phyloP scores from a whole-genome alignment of 1,284 basidiomycete species.

The Apiotrichum domesticum region DNA sequence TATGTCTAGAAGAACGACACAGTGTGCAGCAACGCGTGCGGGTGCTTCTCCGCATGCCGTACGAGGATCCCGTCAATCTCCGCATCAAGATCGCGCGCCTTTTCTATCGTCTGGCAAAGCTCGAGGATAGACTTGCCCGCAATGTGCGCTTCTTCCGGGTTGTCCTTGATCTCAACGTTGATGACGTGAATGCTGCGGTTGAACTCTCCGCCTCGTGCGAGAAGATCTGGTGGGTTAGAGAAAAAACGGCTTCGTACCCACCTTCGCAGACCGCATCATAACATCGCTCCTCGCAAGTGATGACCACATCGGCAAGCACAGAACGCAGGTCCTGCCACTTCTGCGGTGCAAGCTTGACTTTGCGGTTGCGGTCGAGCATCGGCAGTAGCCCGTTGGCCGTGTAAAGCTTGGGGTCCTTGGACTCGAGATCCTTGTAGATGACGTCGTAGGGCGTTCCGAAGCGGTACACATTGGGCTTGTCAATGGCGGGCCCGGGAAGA shows the following conservation, averaged over 20 bases:
- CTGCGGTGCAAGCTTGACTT: constrained; percentile 87
- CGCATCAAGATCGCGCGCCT: constrained; percentile 76
- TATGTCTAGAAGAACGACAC: constrained; percentile 69
- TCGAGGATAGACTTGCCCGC: constrained; percentile 94
- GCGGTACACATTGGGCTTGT: constrained; percentile 94
- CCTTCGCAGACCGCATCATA: constrained; percentile 98
- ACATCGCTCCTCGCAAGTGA: constrained; percentile 98
- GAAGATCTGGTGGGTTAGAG: constrained; percentile 59
- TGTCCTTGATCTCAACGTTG: constrained; percentile 98
- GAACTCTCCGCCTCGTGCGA: constrained; percentile 80
- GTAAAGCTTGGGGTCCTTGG: constrained; percentile 84
- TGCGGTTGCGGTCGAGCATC: constrained; percentile 95
- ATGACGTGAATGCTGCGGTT: constrained; percentile 94
- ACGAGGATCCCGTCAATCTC: constrained; percentile 83
- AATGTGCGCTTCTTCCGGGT: constrained; percentile 94
- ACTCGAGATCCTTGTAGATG: constrained; percentile 87
- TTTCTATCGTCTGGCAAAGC: constrained; percentile 87
- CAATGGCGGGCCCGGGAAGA: constrained; percentile 89
- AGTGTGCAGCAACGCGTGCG: constrained; percentile 85
- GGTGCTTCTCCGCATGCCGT: constrained; percentile 77
- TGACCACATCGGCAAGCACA: constrained; percentile 85
- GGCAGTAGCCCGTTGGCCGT: constrained; percentile 92
- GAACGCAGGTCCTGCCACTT: constrained; percentile 85
- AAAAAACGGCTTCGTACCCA: constrained; percentile 44
- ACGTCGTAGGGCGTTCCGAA: constrained; percentile 98